Evolutionary conservation across 768 basidiomycete genomes (phyloP).

Genomic region (Dacryopinax primogenitus): DNA sequence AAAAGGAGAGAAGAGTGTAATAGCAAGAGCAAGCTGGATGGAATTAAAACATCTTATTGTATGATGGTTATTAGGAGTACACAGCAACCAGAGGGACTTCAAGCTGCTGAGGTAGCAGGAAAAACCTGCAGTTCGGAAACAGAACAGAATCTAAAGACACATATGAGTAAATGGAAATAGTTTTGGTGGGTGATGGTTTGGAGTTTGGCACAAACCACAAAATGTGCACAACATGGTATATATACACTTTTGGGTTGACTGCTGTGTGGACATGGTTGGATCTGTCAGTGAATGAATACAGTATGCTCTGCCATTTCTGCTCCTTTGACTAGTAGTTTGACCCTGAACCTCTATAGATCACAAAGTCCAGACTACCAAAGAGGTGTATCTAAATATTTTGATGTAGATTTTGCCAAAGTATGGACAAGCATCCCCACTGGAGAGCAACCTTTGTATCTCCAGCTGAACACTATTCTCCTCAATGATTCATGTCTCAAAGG

Average conservation of each 20-base stretch:
- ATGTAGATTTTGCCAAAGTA: conserved; percentile 45
- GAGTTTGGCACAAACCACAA: conserved; percentile 74
- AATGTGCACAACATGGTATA: conserved; percentile 65
- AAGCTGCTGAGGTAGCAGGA: no score
- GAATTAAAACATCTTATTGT: no score
- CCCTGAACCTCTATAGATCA: conserved; percentile 25
- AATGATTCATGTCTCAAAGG: conserved; percentile 41
- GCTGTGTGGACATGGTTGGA: conserved; percentile 68
- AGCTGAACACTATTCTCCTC: conserved; percentile 37
- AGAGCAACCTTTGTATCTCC: conserved; percentile 27
- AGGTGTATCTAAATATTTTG: not conserved
- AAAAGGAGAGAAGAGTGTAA: no score
- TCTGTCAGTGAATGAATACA: conserved; percentile 44
- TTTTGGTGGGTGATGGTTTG: conserved; percentile 59
- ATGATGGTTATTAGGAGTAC: no score
- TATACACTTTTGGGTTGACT: conserved; percentile 38
- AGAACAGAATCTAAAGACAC: no score
- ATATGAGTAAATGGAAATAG: no score
- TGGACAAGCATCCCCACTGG: conserved; percentile 39
- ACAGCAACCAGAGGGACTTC: no score
- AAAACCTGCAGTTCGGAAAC: no score
- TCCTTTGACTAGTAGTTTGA: not conserved
- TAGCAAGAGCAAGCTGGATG: no score
- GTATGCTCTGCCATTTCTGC: conserved; percentile 36
- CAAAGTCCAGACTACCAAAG: conserved; percentile 51